Evolutionary conservation across 176 grass and related monocot species (phyloP), one percentile per base, ranked within the genome.

Genomic region (Phoenix dactylifera): DNA sequence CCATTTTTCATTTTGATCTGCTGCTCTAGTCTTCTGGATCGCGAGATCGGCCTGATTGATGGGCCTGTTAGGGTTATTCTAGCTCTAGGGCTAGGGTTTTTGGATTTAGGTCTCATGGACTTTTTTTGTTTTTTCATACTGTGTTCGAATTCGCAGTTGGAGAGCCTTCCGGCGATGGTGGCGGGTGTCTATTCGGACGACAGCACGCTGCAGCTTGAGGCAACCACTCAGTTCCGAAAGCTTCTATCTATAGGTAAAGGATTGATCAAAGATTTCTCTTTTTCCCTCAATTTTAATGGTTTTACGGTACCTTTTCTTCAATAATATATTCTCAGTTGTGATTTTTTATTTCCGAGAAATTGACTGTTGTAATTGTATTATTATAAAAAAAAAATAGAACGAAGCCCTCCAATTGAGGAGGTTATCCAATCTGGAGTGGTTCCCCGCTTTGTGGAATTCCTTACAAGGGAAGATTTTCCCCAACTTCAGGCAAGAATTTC

Each of bases 381-480:
- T 81, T 15, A 57, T 62, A 18, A 29, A 39, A 30, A 39, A 30
- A 24, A 50, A 52, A 70, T 52, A 99, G 94, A 99, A 75, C 74
- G 94, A 82, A 99, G 94, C 39, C 94, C 94, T 10, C 94, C 88
- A 3, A 99, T 99, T 15, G 88, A 99, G 76, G 88, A 99, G 76
- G 94, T 99, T 62, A 89, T 93, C 68, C 76, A 79, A 69, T 85
- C 94, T 22, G 94, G 88, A 14, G 94, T 93, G 15, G 94, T 99
- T 80, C 94, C 88, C 66, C 74, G 85, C 61, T 99, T 99, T 62
- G 94, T 99, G 67, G 83, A 99, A 76, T 99, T 89, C 32, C 94
- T 99, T 50, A 86, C 73, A 4, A 86, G 88, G 77, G 94, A 99
- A 61, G 94, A 99, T 76, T 89, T 73, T 16, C 94, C 94, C 26